Evolutionary conservation across 306 rosid genomes (phyloP).

Genomic region (Casuarina cunninghamiana): DNA sequence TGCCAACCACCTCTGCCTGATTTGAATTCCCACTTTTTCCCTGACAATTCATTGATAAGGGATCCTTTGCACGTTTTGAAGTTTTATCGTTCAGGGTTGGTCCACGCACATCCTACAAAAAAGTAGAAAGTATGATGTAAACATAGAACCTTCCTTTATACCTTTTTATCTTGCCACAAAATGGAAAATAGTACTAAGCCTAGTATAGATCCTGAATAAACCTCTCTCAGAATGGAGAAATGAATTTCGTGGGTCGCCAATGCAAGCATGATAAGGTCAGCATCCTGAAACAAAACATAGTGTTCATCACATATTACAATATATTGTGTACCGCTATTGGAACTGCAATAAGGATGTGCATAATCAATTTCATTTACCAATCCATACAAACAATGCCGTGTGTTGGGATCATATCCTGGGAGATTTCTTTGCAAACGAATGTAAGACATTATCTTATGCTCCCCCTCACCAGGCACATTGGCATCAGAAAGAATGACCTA

Average conservation of each 20-base stretch:
- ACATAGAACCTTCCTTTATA: neutral
- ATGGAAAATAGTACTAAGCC: neutral
- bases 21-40: neutral
- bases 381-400: conserved; percentile 33
- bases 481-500: conserved; percentile 37
- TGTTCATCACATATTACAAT: neutral
- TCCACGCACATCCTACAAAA: conserved; percentile 10
- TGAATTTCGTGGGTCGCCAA: conserved; percentile 33
- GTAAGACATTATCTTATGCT: conserved; percentile 36
- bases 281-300: conserved; percentile 25
- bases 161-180: neutral
- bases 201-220: conserved; percentile 7
- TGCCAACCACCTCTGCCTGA: neutral
- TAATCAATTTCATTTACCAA: conserved; percentile 15
- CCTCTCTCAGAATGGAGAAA: conserved; percentile 35
- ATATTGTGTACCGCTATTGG: neutral
- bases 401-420: conserved; percentile 32
- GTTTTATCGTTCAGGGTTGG: neutral
- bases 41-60: neutral
- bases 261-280: conserved; percentile 40
- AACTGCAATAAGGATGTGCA: neutral
- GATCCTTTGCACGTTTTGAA: neutral
- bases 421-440: conserved; percentile 33
- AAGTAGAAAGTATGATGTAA: neutral
- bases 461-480: conserved; percentile 37